phyloP scores from a whole-genome alignment of 73 alveolate species.

The Symbiodinium natans region DNA sequence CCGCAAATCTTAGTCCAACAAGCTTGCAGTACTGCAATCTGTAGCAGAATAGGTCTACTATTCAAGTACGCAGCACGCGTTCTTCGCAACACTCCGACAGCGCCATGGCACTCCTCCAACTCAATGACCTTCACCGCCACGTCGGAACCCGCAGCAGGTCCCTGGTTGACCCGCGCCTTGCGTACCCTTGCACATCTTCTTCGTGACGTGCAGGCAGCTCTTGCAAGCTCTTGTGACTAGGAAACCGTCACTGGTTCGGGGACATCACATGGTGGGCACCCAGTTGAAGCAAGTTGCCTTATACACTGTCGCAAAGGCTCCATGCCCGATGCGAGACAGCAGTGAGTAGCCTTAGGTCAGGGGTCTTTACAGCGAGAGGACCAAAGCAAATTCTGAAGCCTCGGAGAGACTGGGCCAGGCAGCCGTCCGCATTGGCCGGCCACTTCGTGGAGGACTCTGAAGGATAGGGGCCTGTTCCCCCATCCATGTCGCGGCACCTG shows the following conservation, averaged over 20 bases:
- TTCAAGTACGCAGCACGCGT: too few species aligned
- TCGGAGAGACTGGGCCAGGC: background rate
- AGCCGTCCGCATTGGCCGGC: conserved; percentile 91
- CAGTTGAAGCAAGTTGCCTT: conserved; percentile 21
- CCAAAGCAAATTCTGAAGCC: background rate
- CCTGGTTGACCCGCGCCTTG: conserved; percentile 91
- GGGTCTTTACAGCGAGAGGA: background rate
- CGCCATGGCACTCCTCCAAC: conserved; percentile 87
- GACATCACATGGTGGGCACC: background rate
- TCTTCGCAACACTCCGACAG: background rate
- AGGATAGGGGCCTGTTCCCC: conserved; percentile 12
- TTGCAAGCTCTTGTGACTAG: background rate
- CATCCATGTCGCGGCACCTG: conserved; percentile 18
- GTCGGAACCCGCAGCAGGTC: conserved; percentile 55
- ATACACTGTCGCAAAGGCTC: conserved; percentile 91
- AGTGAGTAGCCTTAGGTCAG: conserved; percentile 64
- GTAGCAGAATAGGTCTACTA: too few species aligned
- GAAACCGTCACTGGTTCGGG: background rate
- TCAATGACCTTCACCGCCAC: conserved; percentile 95
- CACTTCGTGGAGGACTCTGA: conserved; percentile 73
- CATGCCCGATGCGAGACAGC: conserved; percentile 84
- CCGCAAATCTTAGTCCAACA: conserved; percentile 90
- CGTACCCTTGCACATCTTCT: too few species aligned
- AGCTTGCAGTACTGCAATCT: background rate
- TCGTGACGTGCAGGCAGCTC: background rate